These are phyloP conservation scores for Liquidambar formosana DNA, from an alignment of 164 flowering plant species.

Conservation along the genomic window DNA sequence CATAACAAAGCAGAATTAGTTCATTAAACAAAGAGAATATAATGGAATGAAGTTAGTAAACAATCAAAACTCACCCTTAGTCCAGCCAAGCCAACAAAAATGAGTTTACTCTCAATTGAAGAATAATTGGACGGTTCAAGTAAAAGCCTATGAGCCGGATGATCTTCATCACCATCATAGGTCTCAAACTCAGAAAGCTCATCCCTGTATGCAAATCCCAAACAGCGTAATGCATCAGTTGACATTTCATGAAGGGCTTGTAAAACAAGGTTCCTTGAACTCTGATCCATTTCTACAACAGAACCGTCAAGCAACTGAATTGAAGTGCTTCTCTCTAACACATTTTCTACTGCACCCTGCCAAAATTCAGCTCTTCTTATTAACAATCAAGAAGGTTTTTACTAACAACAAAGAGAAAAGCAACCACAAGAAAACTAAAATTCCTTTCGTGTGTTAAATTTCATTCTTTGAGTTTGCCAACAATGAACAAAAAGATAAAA, in stretches of 20 bases:
- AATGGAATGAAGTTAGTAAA: neutral
- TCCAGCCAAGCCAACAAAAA: slow-evolving; percentile 90
- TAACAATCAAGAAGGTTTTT: neutral
- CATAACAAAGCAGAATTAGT: neutral
- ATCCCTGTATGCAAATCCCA: slow-evolving; percentile 95
- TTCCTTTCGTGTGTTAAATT: too few species aligned
- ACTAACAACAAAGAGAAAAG: too few species aligned
- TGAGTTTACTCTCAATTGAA: slow-evolving; percentile 72
- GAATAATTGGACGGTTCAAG: slow-evolving; percentile 79
- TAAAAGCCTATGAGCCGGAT: slow-evolving; percentile 84
- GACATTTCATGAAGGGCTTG: slow-evolving; percentile 70
- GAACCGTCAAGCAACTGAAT: slow-evolving; percentile 89
- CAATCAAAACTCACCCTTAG: slow-evolving; percentile 65
- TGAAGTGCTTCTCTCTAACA: slow-evolving; percentile 78
- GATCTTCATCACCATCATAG: slow-evolving; percentile 85
- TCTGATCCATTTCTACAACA: slow-evolving; percentile 49
- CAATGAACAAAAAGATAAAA: too few species aligned
- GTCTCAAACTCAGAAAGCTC: slow-evolving; percentile 72
- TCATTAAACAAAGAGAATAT: neutral
- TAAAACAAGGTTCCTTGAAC: slow-evolving; percentile 44
- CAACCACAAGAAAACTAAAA: too few species aligned
- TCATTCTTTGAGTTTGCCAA: too few species aligned
- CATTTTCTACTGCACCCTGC: slow-evolving; percentile 96
- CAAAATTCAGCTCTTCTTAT: slow-evolving; percentile 12
- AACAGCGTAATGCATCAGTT: slow-evolving; percentile 69